Conservation (phyloP, 768 basidiomycete genomes). For the Mrakia blollopis region DNA sequence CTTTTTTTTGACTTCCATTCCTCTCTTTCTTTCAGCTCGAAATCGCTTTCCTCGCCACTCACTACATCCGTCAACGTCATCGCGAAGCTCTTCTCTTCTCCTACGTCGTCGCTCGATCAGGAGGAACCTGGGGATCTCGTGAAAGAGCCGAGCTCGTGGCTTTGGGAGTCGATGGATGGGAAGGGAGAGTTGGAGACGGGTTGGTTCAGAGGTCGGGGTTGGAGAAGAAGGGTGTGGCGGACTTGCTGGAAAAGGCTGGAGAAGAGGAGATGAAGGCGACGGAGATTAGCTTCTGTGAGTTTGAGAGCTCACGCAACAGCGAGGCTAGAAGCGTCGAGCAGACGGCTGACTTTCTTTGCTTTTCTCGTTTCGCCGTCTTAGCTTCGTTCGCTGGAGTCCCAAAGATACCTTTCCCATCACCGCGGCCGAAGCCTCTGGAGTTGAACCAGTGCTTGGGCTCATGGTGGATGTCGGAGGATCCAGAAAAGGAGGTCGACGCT, state of each 20-base stretch:
- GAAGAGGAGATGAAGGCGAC: conserved; percentile 32
- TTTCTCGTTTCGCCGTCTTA: not conserved
- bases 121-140: conserved; percentile 27
- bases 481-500: conserved; percentile 30
- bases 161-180: conserved; percentile 37
- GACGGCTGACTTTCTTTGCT: conserved; percentile 18
- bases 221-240: conserved; percentile 21
- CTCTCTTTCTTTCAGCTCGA: conserved; percentile 11
- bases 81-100: conserved; percentile 47
- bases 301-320: no score
- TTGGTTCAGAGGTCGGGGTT: conserved; percentile 11
- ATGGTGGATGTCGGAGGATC: conserved; percentile 27
- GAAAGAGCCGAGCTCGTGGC: conserved; percentile 28
- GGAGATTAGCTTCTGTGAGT: conserved; percentile 24
- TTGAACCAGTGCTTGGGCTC: conserved; percentile 37
- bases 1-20: not conserved
- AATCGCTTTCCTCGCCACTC: conserved; percentile 40
- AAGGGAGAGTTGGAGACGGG: conserved; percentile 35
- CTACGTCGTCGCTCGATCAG: conserved; percentile 44
- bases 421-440: conserved; percentile 27
- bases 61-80: conserved; percentile 45
- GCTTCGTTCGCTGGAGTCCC: conserved; percentile 24
- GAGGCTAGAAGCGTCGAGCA: not conserved
- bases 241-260: not conserved
- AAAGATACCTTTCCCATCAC: not conserved